Base-by-base conservation (phyloP, 257 asterid genomes). In the Solanum appendiculatum region DNA sequence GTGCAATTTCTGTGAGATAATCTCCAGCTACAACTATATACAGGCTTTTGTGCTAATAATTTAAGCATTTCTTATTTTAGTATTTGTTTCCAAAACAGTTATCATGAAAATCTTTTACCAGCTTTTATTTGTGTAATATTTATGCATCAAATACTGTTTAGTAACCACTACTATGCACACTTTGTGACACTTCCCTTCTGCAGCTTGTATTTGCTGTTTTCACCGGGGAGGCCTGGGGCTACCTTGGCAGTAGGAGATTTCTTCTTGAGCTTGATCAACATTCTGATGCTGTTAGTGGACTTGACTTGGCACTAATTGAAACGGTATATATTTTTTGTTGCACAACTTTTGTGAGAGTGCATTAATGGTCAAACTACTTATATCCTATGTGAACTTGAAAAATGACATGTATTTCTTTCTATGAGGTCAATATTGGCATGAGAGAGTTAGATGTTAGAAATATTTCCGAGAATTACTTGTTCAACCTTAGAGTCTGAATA, bases 191-290 rank as follows among this genome's bases (percentile, higher is more conserved):
- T 86, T 83, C 80, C 83, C 75, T 92, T 78, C 86, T 86, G 88
- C 95, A 97, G 99, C 96, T 97, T 89, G 98, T 95, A 73, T 97
- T 95, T 93, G 91, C 93, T 89, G 96, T 94, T 91, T 90, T 97
- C 93, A 97, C 99, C 68, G 99, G 99, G 86, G 99, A 97, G 91
- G 90, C 98, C 84, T 97, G 99, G 99, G 99, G 99, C 78, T 96
- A 95, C 91, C 93, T 97, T 77, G 99, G 99, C 40, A 97, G 99
- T 94, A 91, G 97, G 86, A 94, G 99, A 93, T 91, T 97, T 87
- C 92, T 97, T 90, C 90, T 91, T 60, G 99, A 96, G 91, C 92
- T 92, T 86, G 98, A 97, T 88, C 94, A 88, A 87, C 95, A 93
- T 54, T 93, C 97, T 8, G 95, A 93, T 83, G 88, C 98, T 88